Base-by-base conservation (phyloP, 192 early-diverging fungal genomes). In the Diversispora eburnea region DNA sequence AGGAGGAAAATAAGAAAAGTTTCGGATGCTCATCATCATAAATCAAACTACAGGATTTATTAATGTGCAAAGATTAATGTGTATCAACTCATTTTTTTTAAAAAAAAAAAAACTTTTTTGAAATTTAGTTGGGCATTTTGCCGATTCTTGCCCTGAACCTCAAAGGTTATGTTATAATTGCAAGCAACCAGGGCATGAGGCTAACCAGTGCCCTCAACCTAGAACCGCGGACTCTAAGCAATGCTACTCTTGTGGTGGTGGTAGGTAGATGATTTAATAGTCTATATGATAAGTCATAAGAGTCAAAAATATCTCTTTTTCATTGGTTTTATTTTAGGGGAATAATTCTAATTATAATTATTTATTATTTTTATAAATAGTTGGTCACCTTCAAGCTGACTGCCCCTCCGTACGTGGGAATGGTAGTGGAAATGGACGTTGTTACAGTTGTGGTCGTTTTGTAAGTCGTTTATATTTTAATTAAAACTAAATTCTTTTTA, bases 81-180 rank as follows among this genome's bases (percentile, higher is more conserved):
- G 5, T 47, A 19, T 8, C 15, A 47, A 22, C 52, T 41, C 19
- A 17, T 70, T 39, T 51, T 12, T 13, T 46, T 39, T 3, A 43
- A 15, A 51, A 43, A 12, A 19, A 61, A 12, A 54, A 13, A 8
- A 13, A 61, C 6, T 17, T 57, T 56, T 61, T 22, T 47, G 8
- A 51, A 13, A 17, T 47, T 55, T 65, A 87, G 85, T 80, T 60
- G 84, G 85, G 25, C 85, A 87, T 56, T 81, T 79, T 69, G 85
- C 84, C 33, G 82, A 76, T 43, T 77, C 74, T 25, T 87, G 85
- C 57, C 79, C 82, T 13, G 82, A 82, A 58, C 63, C 79, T 17
- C 84, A 87, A 61, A 78, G 79, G 45, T 78, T 87, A n/a, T 87
- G 85, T 63, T 87, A 87, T 67, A 87, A 85, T 70, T 87, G 85